These are phyloP conservation scores for Fragilaria radians DNA, from an alignment of 108 stramenopile genomes.

Conservation along the genomic window DNA sequence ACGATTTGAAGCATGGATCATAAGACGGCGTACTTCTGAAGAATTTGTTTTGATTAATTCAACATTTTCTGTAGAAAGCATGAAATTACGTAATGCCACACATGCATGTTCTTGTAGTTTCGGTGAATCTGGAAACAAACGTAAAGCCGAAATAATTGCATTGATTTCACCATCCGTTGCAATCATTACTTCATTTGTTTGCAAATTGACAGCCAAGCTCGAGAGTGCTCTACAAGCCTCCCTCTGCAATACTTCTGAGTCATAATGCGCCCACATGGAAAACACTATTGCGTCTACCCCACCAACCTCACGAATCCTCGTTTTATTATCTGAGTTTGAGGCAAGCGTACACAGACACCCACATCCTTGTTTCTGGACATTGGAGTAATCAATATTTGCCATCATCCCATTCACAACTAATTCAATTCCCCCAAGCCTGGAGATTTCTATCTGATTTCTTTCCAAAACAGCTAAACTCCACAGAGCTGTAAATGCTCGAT, in stretches of 20 bases:
- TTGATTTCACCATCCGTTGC: slow-evolving; percentile 19
- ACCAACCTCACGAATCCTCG: slow-evolving; percentile 20
- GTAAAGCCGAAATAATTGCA: slow-evolving; percentile 33
- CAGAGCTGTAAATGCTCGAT: slow-evolving; percentile 27
- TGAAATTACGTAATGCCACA: slow-evolving; percentile 28
- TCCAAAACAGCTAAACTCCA: slow-evolving; percentile 38
- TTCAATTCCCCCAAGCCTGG: slow-evolving; percentile 19
- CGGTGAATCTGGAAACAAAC: slow-evolving; percentile 21
- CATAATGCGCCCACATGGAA: slow-evolving; percentile 34
- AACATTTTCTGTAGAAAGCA: slow-evolving; percentile 25
- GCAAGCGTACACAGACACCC: slow-evolving; percentile 33
- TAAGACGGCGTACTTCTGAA: slow-evolving; percentile 10
- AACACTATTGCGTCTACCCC: slow-evolving; percentile 31
- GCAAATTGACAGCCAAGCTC: slow-evolving; percentile 19
- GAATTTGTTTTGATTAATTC: slow-evolving; percentile 7
- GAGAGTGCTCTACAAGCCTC: slow-evolving; percentile 32
- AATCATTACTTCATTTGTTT: slow-evolving; percentile 35
- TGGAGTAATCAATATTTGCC: slow-evolving; percentile 24
- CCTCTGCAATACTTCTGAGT: slow-evolving; percentile 15
- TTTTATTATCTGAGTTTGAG: slow-evolving; percentile 20
- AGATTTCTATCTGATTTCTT: slow-evolving; percentile 22
- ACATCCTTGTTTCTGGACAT: slow-evolving; percentile 42
- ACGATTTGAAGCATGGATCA: slow-evolving; percentile 10
- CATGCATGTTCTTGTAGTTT: slow-evolving; percentile 29
- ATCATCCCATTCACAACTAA: slow-evolving; percentile 33